Base-by-base conservation (phyloP, 1,139 yeast genomes). In the Spencermartinsiella ligniputridi region DNA sequence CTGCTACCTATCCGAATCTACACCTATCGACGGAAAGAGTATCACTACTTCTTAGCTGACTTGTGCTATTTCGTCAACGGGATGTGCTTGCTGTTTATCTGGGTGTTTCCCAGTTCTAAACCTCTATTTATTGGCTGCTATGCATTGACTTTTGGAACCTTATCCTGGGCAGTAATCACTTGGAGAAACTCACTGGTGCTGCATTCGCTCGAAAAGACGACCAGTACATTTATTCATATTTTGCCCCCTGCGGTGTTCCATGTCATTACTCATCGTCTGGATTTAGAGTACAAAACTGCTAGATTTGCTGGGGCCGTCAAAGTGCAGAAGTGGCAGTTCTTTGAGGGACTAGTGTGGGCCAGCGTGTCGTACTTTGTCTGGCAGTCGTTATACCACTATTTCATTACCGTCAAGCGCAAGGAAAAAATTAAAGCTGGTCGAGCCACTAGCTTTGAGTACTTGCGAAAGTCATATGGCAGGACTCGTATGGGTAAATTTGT, bases 101-200 rank as follows among this genome's bases (percentile, higher is more conserved):
- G 97, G 97, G 71, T 79, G 4, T 79, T 82, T 52, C 97, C 98
- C 0, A 60, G 72, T 36, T 86, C 95, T 1, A 72, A 74, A 37
- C 74, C 81, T 46, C 69, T 92, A 35, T 90, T 84, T 64, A 78
- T 87, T 20, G 76, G 92, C 8, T 89, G 94, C 54, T 90, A 87
- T 66, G 84, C 96, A 12, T 77, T 92, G 48, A 76, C 95, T 1
- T 81, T 84, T 70, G 97, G 97, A 1, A 87, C 97, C 0, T 68
- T 92, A 44, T 78, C 96, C 8, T 90, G 88, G 76, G 97, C 97
- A 0, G 96, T 92, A 16, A 82, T 90, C 33, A 87, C 97, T 0
- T 92, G 98, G 98, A 75, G 96, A 57, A 92, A 92, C 62, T 89
- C 96, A 6, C 72, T 92, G 47, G 97, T 92, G 6, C 72, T 92